These are phyloP conservation scores for Mycosphaerella sp. DNA, from an alignment of 2,329 filamentous ascomycete genomes.

Conservation along the genomic window DNA sequence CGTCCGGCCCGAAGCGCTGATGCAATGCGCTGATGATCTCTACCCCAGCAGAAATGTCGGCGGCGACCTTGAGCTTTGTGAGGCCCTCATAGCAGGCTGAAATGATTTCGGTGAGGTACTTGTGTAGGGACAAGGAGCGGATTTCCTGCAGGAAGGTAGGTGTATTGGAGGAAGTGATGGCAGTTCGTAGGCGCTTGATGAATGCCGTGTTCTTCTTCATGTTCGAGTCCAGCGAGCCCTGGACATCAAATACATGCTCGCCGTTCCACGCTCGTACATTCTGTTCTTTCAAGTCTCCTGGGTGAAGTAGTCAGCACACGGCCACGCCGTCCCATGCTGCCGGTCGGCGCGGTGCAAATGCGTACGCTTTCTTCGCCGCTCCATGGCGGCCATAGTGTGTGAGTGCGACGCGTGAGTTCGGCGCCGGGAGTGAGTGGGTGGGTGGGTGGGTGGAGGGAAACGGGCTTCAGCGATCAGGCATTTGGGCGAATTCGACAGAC, in stretches of 20 bases:
- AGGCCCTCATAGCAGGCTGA: slow-evolving; percentile 93
- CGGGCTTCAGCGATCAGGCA: slow-evolving; percentile 33
- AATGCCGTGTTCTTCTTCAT: slow-evolving; percentile 98
- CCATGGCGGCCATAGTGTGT: slow-evolving; percentile 38
- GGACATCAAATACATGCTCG: slow-evolving; percentile 73
- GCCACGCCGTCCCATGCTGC: not conserved
- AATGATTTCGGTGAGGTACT: slow-evolving; percentile 95
- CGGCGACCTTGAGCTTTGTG: slow-evolving; percentile 81
- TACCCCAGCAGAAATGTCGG: slow-evolving; percentile 85
- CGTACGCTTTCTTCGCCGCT: slow-evolving; percentile 47
- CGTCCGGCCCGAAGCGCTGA: slow-evolving; percentile 82
- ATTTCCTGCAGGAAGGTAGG: slow-evolving; percentile 86
- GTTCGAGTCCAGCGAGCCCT: slow-evolving; percentile 80
- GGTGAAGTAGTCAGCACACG: slow-evolving; percentile 17
- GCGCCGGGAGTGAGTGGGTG: slow-evolving; percentile 20
- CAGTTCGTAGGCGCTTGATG: slow-evolving; percentile 90
- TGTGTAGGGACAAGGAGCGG: slow-evolving; percentile 81
- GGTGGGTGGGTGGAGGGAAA: slow-evolving; percentile 19
- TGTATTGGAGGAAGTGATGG: slow-evolving; percentile 72
- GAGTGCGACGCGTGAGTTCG: slow-evolving; percentile 22
- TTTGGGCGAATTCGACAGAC: slow-evolving; percentile 27
- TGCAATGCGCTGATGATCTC: slow-evolving; percentile 94
- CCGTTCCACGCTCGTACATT: slow-evolving; percentile 86
- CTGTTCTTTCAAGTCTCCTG: slow-evolving; percentile 83
- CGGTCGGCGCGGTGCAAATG: not conserved